Evolutionary conservation across 2,329 filamentous ascomycete genomes (phyloP).

Genomic region (Alternaria atra): DNA sequence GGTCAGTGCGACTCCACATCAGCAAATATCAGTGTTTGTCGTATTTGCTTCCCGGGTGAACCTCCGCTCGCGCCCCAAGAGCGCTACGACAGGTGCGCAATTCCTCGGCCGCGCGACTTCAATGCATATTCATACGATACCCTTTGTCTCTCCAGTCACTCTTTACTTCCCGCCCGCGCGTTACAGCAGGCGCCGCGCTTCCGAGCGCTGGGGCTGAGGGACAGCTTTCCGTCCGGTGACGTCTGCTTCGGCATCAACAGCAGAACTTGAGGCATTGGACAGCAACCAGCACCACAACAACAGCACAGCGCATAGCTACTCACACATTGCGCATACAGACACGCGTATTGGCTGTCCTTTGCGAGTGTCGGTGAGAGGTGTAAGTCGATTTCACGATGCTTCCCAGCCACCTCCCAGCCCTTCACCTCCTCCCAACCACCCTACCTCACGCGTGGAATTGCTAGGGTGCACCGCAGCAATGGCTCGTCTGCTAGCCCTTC

Average conservation of each 20-base stretch:
- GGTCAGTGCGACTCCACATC: constrained; percentile 19
- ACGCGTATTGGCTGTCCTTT: constrained; percentile 12
- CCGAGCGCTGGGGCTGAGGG: constrained; percentile 27
- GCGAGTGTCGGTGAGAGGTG: constrained; percentile 28
- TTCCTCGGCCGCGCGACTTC: constrained; percentile 14
- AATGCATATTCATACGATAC: constrained; percentile 13
- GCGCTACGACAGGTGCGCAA: constrained; percentile 7
- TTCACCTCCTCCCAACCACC: constrained; percentile 18
- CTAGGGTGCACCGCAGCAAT: constrained; percentile 28
- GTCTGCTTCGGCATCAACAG: constrained; percentile 22
- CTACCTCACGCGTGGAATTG: constrained; percentile 13
- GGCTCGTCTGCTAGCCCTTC: constrained; percentile 34
- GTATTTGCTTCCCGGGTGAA: constrained; percentile 9
- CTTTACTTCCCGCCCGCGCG: constrained; percentile 15
- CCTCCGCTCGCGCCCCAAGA: constrained; percentile 9
- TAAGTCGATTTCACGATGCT: constrained; percentile 16
- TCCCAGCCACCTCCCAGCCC: constrained; percentile 35
- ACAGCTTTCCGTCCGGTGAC: constrained; percentile 26
- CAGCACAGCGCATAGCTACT: constrained; percentile 14
- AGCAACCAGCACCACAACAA: constrained; percentile 18
- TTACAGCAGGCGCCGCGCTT: constrained; percentile 21
- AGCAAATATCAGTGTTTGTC: constrained; percentile 12
- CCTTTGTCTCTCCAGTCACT: constrained; percentile 18
- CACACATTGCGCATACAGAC: constrained; percentile 26
- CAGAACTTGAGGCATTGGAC: constrained; percentile 22